phyloP scores from a whole-genome alignment of 2,329 filamentous ascomycete species.

The Anthostomella pinea region DNA sequence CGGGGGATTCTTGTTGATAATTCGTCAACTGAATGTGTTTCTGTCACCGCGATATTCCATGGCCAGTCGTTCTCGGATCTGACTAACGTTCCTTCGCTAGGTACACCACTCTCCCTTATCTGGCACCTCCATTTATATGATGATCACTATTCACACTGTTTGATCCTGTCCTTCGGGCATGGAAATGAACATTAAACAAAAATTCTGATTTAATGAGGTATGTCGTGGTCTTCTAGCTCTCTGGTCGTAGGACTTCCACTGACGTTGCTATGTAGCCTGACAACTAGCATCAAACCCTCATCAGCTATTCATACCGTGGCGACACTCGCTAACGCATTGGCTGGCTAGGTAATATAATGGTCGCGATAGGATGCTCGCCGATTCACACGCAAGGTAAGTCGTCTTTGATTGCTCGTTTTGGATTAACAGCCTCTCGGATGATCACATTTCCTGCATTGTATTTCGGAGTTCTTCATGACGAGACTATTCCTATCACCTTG shows the following conservation, averaged over 20 bases:
- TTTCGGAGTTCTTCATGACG: constrained; percentile 56
- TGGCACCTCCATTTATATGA: constrained; percentile 25
- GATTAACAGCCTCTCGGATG: constrained; percentile 46
- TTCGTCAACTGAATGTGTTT: constrained; percentile 61
- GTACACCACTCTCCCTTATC: constrained; percentile 24
- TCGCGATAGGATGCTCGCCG: too few species aligned
- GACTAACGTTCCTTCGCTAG: constrained; percentile 24
- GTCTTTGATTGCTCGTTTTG: constrained; percentile 24
- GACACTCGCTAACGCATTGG: constrained; percentile 14
- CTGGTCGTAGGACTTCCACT: too few species aligned
- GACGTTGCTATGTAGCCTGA: too few species aligned
- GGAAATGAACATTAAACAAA: constrained; percentile 36
- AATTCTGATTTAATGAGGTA: constrained; percentile 40
- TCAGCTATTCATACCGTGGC: constrained; percentile 2
- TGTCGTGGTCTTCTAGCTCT: constrained; percentile 5
- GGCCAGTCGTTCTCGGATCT: constrained; percentile 25
- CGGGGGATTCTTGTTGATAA: constrained; percentile 60
- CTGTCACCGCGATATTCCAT: constrained; percentile 6
- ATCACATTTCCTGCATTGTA: constrained; percentile 40
- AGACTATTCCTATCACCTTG: constrained; percentile 54
- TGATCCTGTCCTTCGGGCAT: constrained; percentile 32
- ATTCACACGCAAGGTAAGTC: constrained; percentile 7
- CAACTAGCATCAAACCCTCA: constrained; percentile 9
- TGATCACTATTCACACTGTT: constrained; percentile 41
- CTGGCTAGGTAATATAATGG: constrained; percentile 23